A percentile compares a stretch with the other conserved stretches of the same genome.
These are phyloP conservation scores for Cadophora sp. DNA, from an alignment of 2,329 filamentous ascomycete genomes.

Conservation along the genomic window DNA sequence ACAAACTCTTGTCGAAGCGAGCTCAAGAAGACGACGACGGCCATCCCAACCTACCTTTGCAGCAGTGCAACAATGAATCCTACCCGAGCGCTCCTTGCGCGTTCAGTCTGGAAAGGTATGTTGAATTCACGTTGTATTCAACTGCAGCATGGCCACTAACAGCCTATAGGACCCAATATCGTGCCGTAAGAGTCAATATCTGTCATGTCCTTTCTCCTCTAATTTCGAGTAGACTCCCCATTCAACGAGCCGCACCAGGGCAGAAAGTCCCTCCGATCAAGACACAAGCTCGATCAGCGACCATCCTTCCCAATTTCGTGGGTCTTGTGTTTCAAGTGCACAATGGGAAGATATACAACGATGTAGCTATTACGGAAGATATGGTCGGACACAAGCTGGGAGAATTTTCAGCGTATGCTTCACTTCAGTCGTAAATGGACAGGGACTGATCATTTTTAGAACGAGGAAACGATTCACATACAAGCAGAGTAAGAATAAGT, in stretches of 20 bases:
- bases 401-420: slow-evolving; percentile 71
- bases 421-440: background rate
- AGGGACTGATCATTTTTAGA: slow-evolving; percentile 48
- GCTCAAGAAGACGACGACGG: slow-evolving; percentile 11
- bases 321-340: slow-evolving; percentile 74
- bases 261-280: slow-evolving; percentile 66
- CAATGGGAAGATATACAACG: slow-evolving; percentile 74
- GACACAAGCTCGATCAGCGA: slow-evolving; percentile 73
- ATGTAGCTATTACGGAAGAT: slow-evolving; percentile 74
- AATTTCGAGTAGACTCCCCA: slow-evolving; percentile 55
- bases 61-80: slow-evolving; percentile 57
- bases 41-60: background rate
- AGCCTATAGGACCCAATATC: slow-evolving; percentile 66
- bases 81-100: slow-evolving; percentile 62
- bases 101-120: slow-evolving; percentile 79
- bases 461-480: slow-evolving; percentile 73
- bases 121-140: background rate
- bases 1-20: slow-evolving; percentile 21
- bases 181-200: slow-evolving; percentile 63
- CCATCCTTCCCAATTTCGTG: slow-evolving; percentile 76
- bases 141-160: slow-evolving; percentile 36
- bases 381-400: slow-evolving; percentile 81
- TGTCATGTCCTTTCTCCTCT: slow-evolving; percentile 36
- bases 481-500: slow-evolving; percentile 73
- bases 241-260: slow-evolving; percentile 55